A percentile compares a stretch with the other conserved stretches of the same genome.
These are phyloP conservation scores for Trichoderma oligosporum DNA, from an alignment of 2,329 filamentous ascomycete genomes.

Conservation along the genomic window DNA sequence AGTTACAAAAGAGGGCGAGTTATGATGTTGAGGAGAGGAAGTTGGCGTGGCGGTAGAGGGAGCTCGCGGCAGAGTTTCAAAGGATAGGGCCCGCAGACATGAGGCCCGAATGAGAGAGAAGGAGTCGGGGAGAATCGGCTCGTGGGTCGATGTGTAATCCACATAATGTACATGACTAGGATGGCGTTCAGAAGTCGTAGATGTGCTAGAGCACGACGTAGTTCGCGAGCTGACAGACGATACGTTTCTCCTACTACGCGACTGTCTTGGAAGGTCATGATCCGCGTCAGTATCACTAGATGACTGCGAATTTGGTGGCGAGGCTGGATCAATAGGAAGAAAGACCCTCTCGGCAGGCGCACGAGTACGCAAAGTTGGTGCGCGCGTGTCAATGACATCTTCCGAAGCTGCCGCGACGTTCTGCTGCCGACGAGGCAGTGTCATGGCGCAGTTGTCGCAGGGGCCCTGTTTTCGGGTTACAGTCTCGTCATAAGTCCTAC, in stretches of 20 bases:
- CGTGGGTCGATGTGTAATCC: conserved; percentile 66
- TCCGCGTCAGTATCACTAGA: conserved; percentile 53
- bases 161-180: conserved; percentile 60
- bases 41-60: conserved; percentile 42
- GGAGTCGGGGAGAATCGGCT: conserved; percentile 57
- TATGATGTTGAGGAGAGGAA: conserved; percentile 34
- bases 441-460: conserved; percentile 67
- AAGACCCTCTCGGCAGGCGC: conserved; percentile 59
- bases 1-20: conserved; percentile 50
- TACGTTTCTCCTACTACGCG: conserved; percentile 40
- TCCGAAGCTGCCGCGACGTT: conserved; percentile 27
- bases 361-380: conserved; percentile 57
- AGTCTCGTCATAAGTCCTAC: conserved; percentile 62
- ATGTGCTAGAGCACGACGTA: conserved; percentile 52
- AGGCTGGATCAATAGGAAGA: conserved; percentile 43
- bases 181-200: conserved; percentile 44
- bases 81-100: conserved; percentile 62
- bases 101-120: conserved; percentile 65
- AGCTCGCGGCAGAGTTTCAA: conserved; percentile 60
- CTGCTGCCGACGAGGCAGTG: conserved; percentile 47
- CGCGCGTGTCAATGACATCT: conserved; percentile 39
- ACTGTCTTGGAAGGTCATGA: conserved; percentile 40
- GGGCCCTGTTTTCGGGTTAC: conserved; percentile 60
- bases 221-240: conserved; percentile 42
- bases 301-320: conserved; percentile 51